Percentiles rank a stretch among this genome's conserved stretches.
Conservation (phyloP, 2,329 filamentous ascomycete species). For the Dichotomopilus funicola region DNA sequence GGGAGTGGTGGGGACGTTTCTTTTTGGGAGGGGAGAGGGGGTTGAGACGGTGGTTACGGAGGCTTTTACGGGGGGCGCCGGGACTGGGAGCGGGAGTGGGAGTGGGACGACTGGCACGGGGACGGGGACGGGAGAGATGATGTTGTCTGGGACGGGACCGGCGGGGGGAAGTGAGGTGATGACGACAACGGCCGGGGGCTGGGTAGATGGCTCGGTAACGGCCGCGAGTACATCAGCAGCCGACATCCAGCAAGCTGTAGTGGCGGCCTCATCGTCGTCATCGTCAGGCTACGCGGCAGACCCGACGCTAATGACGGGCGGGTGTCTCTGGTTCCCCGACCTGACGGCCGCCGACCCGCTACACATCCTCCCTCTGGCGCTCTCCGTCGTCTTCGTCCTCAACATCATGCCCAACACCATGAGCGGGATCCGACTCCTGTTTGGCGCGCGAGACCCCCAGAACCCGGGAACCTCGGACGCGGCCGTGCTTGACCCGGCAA, state of each 20-base stretch:
- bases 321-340: constrained; percentile 51
- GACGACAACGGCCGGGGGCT: no score
- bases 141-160: no score
- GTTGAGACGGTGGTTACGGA: not conserved
- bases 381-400: constrained; percentile 31
- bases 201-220: no score
- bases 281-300: constrained; percentile 25
- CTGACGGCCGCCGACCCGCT: constrained; percentile 47
- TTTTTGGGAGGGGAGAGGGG: constrained; percentile 20
- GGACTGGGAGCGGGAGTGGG: no score
- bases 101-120: no score
- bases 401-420: constrained; percentile 30
- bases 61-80: no score
- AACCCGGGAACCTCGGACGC: not conserved
- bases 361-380: constrained; percentile 38
- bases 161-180: no score
- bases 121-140: no score
- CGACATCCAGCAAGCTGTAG: not conserved
- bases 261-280: constrained; percentile 1
- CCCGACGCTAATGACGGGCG: constrained; percentile 41
- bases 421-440: constrained; percentile 21
- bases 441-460: constrained; percentile 13
- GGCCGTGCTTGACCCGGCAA: not conserved
- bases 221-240: not conserved
- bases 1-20: constrained; percentile 31